Conservation (phyloP, 2,329 filamentous ascomycete genomes). For the Claviceps humidiphila region DNA sequence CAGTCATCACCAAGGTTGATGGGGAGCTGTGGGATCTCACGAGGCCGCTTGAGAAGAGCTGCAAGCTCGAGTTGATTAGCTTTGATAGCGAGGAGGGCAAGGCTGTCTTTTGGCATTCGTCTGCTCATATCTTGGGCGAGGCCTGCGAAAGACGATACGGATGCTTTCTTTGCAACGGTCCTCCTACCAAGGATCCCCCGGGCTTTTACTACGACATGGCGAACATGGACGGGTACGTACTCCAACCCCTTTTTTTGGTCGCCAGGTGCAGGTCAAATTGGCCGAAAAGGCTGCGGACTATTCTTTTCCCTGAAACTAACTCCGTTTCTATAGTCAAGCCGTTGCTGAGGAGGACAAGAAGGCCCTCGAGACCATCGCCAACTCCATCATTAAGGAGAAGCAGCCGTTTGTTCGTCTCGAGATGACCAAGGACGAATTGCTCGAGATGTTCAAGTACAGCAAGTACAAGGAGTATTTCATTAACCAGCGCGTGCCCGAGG, state of each 20-base stretch:
- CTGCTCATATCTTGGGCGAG: constrained; percentile 90
- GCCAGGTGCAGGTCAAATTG: neutral
- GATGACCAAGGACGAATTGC: constrained; percentile 78
- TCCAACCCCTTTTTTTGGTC: neutral
- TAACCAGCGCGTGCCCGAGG: constrained; percentile 54
- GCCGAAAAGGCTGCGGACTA: too few relatives aligned
- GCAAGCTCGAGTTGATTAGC: constrained; percentile 69
- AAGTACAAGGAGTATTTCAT: constrained; percentile 99
- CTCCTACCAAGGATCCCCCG: constrained; percentile 60
- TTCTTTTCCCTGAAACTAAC: neutral
- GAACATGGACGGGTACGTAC: constrained; percentile 26
- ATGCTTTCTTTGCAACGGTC: constrained; percentile 86
- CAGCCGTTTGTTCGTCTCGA: constrained; percentile 85
- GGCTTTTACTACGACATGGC: constrained; percentile 99
- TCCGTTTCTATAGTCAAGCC: constrained; percentile 43
- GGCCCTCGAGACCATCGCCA: constrained; percentile 66
- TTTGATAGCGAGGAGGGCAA: constrained; percentile 58
- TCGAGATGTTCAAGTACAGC: constrained; percentile 94
- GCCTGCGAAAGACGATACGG: constrained; percentile 82
- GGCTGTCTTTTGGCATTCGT: constrained; percentile 96
- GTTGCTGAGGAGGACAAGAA: constrained; percentile 75
- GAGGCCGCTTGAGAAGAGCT: constrained; percentile 76
- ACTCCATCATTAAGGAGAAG: constrained; percentile 87
- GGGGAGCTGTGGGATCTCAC: constrained; percentile 86
- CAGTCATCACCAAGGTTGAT: constrained; percentile 75